Base-by-base conservation (phyloP, 139 green algal species). In the Coelastrella sp. region DNA sequence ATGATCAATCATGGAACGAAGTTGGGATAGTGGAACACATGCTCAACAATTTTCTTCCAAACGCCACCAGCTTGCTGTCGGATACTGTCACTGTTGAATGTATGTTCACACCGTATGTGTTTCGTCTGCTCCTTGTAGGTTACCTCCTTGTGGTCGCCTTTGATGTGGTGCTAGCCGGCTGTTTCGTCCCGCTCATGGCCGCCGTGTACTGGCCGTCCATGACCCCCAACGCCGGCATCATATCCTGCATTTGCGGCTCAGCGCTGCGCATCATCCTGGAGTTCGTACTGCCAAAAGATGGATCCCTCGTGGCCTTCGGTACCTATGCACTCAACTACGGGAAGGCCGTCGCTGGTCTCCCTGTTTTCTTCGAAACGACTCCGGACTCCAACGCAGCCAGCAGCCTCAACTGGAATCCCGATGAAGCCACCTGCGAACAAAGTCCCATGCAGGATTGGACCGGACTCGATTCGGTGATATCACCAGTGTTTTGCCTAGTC, bases 141-240 rank as follows among this genome's bases (percentile, higher is more conserved):
- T 89, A 89, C 67, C 78, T 92, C 35, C 86, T 92, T 51, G 79
- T 92, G 30, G 83, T 92, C 25, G 80, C 86, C 3, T 92, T 92
- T 84, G 89, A 92, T 62, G 85, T 92, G 9, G 84, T 85, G 25
- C 43, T 89, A 3, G 89, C 89, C 8, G 72, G 77, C 5, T 84
- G 72, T 45, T 40, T 92, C 21, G 81, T 90, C 68, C 83, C 89
- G 21, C 86, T 92, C 15, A 57, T 92, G n/a, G 86, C 82, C 0
- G 86, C 86, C 5, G 53, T 90, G 11, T 89, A 90, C 78, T 62
- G 27, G 66, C 63, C 74, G 23, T 62, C 80, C 37, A 74, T 77
- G 23, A 85, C 77, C 15, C 86, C 89, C 77, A 90, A 88, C 53
- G 89, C 89, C 30, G 68, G 68, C 59, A 59, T 90, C 0, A 60